phyloP scores from a whole-genome alignment of 106 monocot species.

The Dendrobium nobile region DNA sequence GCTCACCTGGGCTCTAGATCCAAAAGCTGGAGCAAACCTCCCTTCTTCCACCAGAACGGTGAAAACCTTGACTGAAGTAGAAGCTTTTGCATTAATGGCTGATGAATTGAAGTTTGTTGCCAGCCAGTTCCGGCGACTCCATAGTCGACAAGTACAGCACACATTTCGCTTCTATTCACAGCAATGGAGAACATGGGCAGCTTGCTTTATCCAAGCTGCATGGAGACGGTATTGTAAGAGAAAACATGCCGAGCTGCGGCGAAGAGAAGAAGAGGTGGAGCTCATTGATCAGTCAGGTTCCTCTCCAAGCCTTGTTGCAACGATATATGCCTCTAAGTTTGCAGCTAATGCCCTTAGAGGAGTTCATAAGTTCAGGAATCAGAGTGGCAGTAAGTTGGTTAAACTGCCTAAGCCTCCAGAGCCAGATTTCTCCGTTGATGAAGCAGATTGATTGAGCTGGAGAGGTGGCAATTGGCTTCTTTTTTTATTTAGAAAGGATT shows the following conservation, averaged over 20 bases:
- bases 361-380: conserved; percentile 36
- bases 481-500: not conserved
- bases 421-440: conserved; percentile 55
- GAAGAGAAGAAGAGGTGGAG: conserved; percentile 16
- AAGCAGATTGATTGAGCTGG: conserved; percentile 2
- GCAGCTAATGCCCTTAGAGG: conserved; percentile 59
- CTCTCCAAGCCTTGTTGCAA: conserved; percentile 39
- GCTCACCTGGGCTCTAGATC: conserved; percentile 75
- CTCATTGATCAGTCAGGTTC: not conserved
- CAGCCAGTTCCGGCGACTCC: conserved; percentile 62
- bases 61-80: conserved; percentile 50
- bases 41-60: conserved; percentile 75
- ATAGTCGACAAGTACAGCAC: conserved; percentile 72
- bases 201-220: conserved; percentile 70
- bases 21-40: conserved; percentile 52
- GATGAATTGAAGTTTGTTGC: conserved; percentile 75
- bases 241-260: conserved; percentile 36
- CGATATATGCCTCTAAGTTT: conserved; percentile 56
- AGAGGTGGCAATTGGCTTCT: not conserved
- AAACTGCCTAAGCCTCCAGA: conserved; percentile 51
- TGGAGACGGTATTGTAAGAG: conserved; percentile 62
- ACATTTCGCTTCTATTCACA: conserved; percentile 75
- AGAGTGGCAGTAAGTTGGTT: conserved; percentile 13
- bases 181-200: conserved; percentile 86
- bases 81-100: conserved; percentile 59